A percentile compares a stretch with the other conserved stretches of the same genome.
Conservation (phyloP, 2,329 filamentous ascomycete genomes). For the Acrocalymma vagum region DNA sequence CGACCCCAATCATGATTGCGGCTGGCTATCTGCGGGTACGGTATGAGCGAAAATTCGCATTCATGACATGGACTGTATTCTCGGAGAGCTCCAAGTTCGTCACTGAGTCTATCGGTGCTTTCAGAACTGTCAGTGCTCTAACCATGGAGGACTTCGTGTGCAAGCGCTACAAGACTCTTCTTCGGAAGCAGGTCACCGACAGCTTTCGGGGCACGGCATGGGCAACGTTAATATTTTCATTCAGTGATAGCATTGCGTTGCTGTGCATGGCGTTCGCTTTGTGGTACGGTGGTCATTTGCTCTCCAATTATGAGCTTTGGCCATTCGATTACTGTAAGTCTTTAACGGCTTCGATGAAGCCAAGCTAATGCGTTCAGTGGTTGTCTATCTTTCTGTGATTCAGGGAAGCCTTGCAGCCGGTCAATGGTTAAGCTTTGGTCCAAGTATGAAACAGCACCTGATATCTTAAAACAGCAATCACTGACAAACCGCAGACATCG, state of each 20-base stretch:
- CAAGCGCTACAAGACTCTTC: constrained; percentile 71
- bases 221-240: constrained; percentile 27
- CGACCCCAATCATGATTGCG: constrained; percentile 77
- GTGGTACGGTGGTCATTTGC: constrained; percentile 28
- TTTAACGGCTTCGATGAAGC: too few relatives aligned
- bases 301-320: constrained; percentile 17
- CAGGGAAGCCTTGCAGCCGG: constrained; percentile 36
- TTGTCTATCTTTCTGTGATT: constrained; percentile 35
- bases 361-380: too few relatives aligned
- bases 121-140: constrained; percentile 90
- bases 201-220: constrained; percentile 73
- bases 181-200: constrained; percentile 72
- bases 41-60: constrained; percentile 32
- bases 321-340: constrained; percentile 23
- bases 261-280: constrained; percentile 38
- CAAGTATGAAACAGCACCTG: constrained; percentile 23
- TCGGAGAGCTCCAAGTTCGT: constrained; percentile 84
- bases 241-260: constrained; percentile 71
- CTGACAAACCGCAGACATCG: constrained; percentile 25
- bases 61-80: constrained; percentile 73
- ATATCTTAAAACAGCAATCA: background rate
- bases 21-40: constrained; percentile 82
- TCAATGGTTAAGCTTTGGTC: constrained; percentile 35
- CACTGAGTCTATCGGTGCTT: constrained; percentile 90
- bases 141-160: constrained; percentile 86